A percentile compares a stretch with the other conserved stretches of the same genome.
phyloP scores from a whole-genome alignment of 2,329 filamentous ascomycete species.

The Cordyceps cateniannulata region DNA sequence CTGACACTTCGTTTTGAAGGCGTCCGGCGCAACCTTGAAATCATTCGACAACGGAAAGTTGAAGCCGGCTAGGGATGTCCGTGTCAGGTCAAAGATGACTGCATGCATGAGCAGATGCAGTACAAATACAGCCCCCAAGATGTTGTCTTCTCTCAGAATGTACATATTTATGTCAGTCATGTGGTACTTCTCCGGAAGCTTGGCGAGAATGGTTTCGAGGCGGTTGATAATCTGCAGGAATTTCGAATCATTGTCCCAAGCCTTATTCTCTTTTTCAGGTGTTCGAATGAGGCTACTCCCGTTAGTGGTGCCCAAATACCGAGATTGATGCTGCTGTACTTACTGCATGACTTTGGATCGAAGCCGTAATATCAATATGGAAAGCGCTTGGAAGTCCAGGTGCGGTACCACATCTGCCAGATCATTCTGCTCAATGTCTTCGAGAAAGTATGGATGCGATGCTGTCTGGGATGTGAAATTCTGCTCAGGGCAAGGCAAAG shows the following conservation, averaged over 20 bases:
- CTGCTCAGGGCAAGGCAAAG: constrained; percentile 17
- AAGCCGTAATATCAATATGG: constrained; percentile 17
- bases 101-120: constrained; percentile 22
- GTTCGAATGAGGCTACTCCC: constrained; percentile 17
- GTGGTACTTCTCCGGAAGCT: constrained; percentile 18
- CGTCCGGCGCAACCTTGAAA: constrained; percentile 17
- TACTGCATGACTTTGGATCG: constrained; percentile 18
- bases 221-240: constrained; percentile 17
- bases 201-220: constrained; percentile 16
- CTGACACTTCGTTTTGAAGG: constrained; percentile 18
- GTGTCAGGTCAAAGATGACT: constrained; percentile 20
- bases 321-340: not conserved
- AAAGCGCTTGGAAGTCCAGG: constrained; percentile 16
- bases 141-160: constrained; percentile 16
- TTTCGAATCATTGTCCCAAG: constrained; percentile 10
- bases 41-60: constrained; percentile 20
- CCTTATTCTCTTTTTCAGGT: constrained; percentile 7
- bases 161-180: constrained; percentile 19
- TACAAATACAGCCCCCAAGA: constrained; percentile 19
- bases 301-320: not conserved
- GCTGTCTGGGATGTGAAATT: constrained; percentile 14
- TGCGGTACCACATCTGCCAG: constrained; percentile 11
- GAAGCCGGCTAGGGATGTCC: constrained; percentile 21
- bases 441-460: constrained; percentile 9
- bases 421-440: constrained; percentile 13